Conservation (phyloP, 345 rosid species). For the Cardiospermum halicacabum region DNA sequence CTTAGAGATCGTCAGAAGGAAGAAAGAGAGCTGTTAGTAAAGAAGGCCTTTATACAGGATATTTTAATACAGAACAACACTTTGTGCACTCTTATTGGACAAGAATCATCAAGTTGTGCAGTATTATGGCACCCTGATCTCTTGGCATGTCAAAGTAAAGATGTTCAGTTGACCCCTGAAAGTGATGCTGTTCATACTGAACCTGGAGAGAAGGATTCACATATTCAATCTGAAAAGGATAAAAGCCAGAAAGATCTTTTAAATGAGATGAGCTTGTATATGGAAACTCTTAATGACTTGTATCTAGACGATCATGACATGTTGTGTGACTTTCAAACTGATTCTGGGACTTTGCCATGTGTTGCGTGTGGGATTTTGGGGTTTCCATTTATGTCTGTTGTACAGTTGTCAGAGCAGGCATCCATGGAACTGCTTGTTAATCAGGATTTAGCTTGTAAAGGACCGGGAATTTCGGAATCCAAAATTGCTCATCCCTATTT, state of each 20-base stretch:
- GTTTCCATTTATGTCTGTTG: slow-evolving; percentile 94
- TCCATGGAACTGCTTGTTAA: slow-evolving; percentile 24
- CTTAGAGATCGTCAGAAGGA: slow-evolving; percentile 88
- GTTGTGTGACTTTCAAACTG: slow-evolving; percentile 85
- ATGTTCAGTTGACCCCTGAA: slow-evolving; percentile 32
- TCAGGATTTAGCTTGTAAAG: slow-evolving; percentile 21
- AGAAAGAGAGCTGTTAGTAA: slow-evolving; percentile 84
- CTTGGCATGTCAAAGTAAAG: slow-evolving; percentile 56
- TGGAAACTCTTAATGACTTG: slow-evolving; percentile 70
- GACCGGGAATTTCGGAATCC: slow-evolving; percentile 11
- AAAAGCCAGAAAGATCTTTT: slow-evolving; percentile 41
- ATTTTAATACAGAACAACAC: slow-evolving; percentile 62
- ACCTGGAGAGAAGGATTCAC: slow-evolving; percentile 30
- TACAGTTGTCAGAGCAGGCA: slow-evolving; percentile 66
- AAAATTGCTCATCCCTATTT: slow-evolving; percentile 12
- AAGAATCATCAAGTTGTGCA: slow-evolving; percentile 38
- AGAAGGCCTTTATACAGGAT: slow-evolving; percentile 89
- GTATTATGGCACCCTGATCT: slow-evolving; percentile 82
- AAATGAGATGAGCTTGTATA: slow-evolving; percentile 78
- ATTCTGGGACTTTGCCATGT: slow-evolving; percentile 79
- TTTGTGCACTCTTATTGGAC: slow-evolving; percentile 52
- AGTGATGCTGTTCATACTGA: slow-evolving; percentile 24
- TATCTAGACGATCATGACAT: slow-evolving; percentile 66
- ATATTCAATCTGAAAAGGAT: slow-evolving; percentile 31
- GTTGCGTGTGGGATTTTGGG: slow-evolving; percentile 99